Percentiles rank a stretch among this genome's conserved stretches.
These are phyloP conservation scores for Penicillium riverlandense DNA, from an alignment of 495 filamentous ascomycete species.

Conservation along the genomic window DNA sequence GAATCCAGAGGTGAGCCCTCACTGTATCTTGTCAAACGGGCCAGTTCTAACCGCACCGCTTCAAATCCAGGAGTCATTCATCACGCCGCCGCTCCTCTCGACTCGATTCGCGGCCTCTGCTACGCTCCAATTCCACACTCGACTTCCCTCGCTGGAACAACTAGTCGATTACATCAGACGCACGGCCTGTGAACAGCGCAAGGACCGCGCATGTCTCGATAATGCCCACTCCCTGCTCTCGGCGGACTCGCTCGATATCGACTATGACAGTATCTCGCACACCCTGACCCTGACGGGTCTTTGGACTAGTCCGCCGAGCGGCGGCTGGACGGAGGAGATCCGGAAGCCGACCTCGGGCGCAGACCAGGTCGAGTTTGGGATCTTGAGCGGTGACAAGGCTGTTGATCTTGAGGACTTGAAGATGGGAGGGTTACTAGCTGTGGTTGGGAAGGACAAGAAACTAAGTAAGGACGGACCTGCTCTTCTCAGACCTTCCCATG, in stretches of 20 bases:
- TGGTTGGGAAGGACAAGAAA: constrained; percentile 66
- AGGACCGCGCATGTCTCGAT: constrained; percentile 26
- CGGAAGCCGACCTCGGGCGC: constrained; percentile 22
- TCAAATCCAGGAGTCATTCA: constrained; percentile 56
- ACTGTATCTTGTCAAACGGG: too few species aligned
- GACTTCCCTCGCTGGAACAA: constrained; percentile 46
- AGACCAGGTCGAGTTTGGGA: constrained; percentile 67
- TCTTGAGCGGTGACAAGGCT: constrained; percentile 62
- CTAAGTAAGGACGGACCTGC: constrained; percentile 44
- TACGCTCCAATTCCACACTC: constrained; percentile 61
- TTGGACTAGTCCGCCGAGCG: constrained; percentile 44
- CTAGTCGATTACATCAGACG: constrained; percentile 52
- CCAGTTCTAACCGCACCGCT: too few species aligned
- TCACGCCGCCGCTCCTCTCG: constrained; percentile 48
- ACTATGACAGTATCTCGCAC: constrained; percentile 67
- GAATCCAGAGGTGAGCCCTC: constrained; percentile 32
- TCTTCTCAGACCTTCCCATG: not conserved
- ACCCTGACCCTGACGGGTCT: constrained; percentile 54
- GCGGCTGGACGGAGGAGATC: constrained; percentile 45
- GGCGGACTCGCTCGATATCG: constrained; percentile 65
- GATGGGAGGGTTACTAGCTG: constrained; percentile 70
- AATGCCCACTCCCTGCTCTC: constrained; percentile 29
- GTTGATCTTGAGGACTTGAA: constrained; percentile 63
- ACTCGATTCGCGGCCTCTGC: constrained; percentile 60
- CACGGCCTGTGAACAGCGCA: constrained; percentile 43